Conservation (phyloP, 768 basidiomycete species). For the Brasilioporus rufonigricans region DNA sequence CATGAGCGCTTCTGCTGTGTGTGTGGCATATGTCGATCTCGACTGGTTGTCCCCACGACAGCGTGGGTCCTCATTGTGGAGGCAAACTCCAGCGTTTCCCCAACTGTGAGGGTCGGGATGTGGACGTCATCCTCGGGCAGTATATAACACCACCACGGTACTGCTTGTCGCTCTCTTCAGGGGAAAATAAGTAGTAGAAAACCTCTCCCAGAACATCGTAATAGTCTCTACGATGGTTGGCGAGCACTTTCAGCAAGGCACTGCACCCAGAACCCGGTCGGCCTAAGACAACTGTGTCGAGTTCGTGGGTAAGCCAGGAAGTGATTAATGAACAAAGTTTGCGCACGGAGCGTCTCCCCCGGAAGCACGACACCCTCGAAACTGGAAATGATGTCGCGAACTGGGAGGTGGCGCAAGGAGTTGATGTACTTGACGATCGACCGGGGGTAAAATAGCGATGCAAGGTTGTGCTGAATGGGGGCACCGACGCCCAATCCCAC, state of each 20-base stretch:
- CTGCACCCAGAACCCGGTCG: conserved; percentile 67
- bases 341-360: conserved; percentile 73
- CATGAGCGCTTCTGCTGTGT: conserved; percentile 46
- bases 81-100: conserved; percentile 50
- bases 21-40: conserved; percentile 25
- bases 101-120: conserved; percentile 41
- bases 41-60: conserved; percentile 17
- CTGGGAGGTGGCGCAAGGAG: conserved; percentile 54
- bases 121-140: conserved; percentile 31
- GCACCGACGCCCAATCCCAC: conserved; percentile 45
- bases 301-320: not conserved
- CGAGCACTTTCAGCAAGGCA: conserved; percentile 50
- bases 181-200: conserved; percentile 44
- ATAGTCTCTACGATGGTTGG: conserved; percentile 44
- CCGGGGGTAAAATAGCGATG: conserved; percentile 48
- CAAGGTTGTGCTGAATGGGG: conserved; percentile 49
- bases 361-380: conserved; percentile 66
- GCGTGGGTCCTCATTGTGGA: conserved; percentile 45
- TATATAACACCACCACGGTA: conserved; percentile 49
- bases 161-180: conserved; percentile 41
- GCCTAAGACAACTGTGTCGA: conserved; percentile 68
- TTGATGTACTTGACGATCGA: conserved; percentile 39
- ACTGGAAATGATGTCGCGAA: conserved; percentile 58
- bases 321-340: conserved; percentile 20
- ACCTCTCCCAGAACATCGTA: conserved; percentile 41